Evolutionary conservation across 208 protist species (phyloP), one percentile per base, ranked within the genome.

Genomic region (Strigomonas culicis): DNA sequence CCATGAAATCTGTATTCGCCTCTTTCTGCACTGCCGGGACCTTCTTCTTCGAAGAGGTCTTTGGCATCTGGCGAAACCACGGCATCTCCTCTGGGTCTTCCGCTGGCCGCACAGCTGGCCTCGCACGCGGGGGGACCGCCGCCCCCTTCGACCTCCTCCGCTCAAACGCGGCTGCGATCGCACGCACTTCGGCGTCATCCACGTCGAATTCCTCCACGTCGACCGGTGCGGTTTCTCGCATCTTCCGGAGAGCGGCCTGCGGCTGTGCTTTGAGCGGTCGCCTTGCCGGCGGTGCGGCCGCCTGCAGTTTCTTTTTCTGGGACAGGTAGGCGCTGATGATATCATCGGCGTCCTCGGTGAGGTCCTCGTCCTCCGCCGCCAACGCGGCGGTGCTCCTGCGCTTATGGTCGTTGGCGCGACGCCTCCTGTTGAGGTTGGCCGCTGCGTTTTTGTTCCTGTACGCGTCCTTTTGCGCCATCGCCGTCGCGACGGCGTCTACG

Each of bases 21-120:
- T 53, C 27, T 19, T 53, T 53, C 13, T 7, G 13, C 13, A 24
- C 8, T 6, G 49, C 17, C 21, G 21, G 21, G 21, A 24, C 49
- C 17, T 53, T 53, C 17, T 53, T 53, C 49, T 53, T 53, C 6
- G 49, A 24, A 53, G 49, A 53, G 8, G n/a, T n/a, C n/a, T n/a
- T n/a, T n/a, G n/a, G n/a, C n/a, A n/a, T n/a, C n/a, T n/a, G n/a
- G n/a, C n/a, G n/a, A n/a, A n/a, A n/a, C n/a, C n/a, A n/a, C n/a
- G n/a, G n/a, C n/a, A n/a, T n/a, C n/a, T n/a, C n/a, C n/a, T n/a
- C n/a, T n/a, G n/a, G n/a, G n/a, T n/a, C n/a, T 47, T 47, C 41
- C 41, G 41, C 15, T 47, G 13, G 13, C 41, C 19, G 13, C 41
- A 53, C 49, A 10, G 49, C 49, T 19, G 49, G 6, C n/a, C n/a